Base-by-base conservation (phyloP, 139 green algal species). In the Coelastrella sp. region DNA sequence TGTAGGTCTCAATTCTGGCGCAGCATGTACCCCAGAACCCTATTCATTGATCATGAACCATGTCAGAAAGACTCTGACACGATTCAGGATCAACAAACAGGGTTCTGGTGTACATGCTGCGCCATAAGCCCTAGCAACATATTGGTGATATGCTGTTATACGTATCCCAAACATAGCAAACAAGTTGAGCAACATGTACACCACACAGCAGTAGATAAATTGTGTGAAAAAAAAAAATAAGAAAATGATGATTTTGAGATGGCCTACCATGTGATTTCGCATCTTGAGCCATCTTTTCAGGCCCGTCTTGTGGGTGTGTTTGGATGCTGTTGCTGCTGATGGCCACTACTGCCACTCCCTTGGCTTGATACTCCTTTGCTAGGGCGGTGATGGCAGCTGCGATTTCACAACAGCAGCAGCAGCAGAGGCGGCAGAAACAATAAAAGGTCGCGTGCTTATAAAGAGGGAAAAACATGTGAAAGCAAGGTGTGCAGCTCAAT, bases 221-320 rank as follows among this genome's bases (percentile, higher is more conserved):
- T n/a, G n/a, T n/a, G n/a, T n/a, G n/a, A n/a, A n/a, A n/a, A 47
- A 47, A 47, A 47, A 47, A 0, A 47, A 47, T 47, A 47, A 47
- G 32, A 47, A 47, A 47, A 47, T 47, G 32, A 47, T 47, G 32
- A 47, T 47, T 47, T 47, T 47, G 32, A 47, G 32, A 47, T 20
- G 1, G 58, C 59, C 14, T 20, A 87, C 81, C 64, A 17, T 65
- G 65, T 47, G 23, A n/a, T 20, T 71, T 66, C 0, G 92, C 94
- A n/a, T 97, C 94, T 64, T 95, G 89, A 5, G 92, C 93, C 95
- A 98, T 98, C 83, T 94, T 87, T 3, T 97, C 93, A 0, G 96
- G 96, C 0, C 94, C 96, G 71, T 97, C 76, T n/a, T 97, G 94
- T 2, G 95, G 96, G 89, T 98, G 95, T 16, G 96, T 97, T 81